Percentiles rank a stretch among this genome's conserved stretches.
Evolutionary conservation across 768 basidiomycete genomes (phyloP).

Genomic region (Dioszegia crocea): DNA sequence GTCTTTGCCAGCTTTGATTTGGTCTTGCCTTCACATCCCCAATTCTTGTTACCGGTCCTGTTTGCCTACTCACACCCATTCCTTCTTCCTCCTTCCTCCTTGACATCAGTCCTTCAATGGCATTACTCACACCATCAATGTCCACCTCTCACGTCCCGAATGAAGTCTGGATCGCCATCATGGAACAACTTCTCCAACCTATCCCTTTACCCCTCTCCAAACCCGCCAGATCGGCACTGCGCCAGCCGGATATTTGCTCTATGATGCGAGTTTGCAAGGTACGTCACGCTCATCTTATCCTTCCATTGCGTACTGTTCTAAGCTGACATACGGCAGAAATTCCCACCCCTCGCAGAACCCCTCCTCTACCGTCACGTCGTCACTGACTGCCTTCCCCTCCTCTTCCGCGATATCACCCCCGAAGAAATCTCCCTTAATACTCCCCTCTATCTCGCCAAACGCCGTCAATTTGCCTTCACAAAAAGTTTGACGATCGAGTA

Average conservation of each 20-base stretch:
- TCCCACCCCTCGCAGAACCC: background rate
- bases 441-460: too few relatives aligned
- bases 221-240: background rate
- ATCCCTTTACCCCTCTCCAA: background rate
- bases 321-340: background rate
- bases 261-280: background rate
- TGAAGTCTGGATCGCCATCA: background rate
- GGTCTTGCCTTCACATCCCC: too few relatives aligned
- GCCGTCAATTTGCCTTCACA: background rate
- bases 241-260: background rate
- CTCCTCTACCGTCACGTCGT: background rate
- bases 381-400: background rate
- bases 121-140: too few relatives aligned
- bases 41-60: too few relatives aligned
- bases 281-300: too few relatives aligned
- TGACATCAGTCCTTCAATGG: too few relatives aligned
- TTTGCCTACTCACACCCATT: too few relatives aligned
- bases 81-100: too few relatives aligned
- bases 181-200: background rate
- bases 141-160: background rate
- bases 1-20: too few relatives aligned
- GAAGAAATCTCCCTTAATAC: background rate
- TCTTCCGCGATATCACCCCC: background rate
- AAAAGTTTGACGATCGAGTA: background rate
- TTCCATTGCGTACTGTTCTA: background rate